Base-by-base conservation (phyloP, 2,329 filamentous ascomycete species). In the Ascochyta clinopodiicola region DNA sequence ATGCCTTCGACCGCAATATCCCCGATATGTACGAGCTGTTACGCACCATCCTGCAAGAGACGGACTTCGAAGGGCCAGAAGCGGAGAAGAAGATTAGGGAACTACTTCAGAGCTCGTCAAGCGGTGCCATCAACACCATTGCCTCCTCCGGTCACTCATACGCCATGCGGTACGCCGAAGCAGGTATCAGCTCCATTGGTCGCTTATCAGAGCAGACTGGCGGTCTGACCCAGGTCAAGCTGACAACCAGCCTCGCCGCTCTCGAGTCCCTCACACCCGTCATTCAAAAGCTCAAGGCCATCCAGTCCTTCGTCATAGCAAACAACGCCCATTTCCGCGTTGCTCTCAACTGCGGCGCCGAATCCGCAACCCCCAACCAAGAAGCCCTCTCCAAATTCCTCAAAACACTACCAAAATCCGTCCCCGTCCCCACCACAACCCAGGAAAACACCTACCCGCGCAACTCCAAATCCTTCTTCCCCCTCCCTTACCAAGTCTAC, bases 401-500 rank as follows among this genome's bases (percentile, higher is more conserved):
- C 56, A 74, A 78, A 36, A 81, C 78, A 6, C 78, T 89, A n/a
- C 85, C 88, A 13, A 13, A 62, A 57, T 57, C 66, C 52, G 36
- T 70, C 61, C 45, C 70, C 71, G 44, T 75, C 67, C 46, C 67
- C 25, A 35, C 69, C 53, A 70, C 42, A 45, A 69, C 50, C 44
- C 66, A 53, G 59, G 72, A 60, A 71, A 73, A 44, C 37, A 74
- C 75, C 32, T 77, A 76, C 47, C 75, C 75, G 2, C 74, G 71
- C 9, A 78, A 80, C 48, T 70, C 75, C 61, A 95, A 92, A 74
- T 88, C 92, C 0, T 96, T 98, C 78, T 98, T 96, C 77, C 89
- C 94, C 22, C 82, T 99, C 17, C 95, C 95, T 0, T 99, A 96
- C 77, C 95, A 99, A 77, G 95, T 99, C 31, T 97, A 96, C 73